A percentile compares a stretch with the other conserved stretches of the same genome.
Conservation (phyloP, 2,329 filamentous ascomycete genomes). For the Talaromyces sp. region DNA sequence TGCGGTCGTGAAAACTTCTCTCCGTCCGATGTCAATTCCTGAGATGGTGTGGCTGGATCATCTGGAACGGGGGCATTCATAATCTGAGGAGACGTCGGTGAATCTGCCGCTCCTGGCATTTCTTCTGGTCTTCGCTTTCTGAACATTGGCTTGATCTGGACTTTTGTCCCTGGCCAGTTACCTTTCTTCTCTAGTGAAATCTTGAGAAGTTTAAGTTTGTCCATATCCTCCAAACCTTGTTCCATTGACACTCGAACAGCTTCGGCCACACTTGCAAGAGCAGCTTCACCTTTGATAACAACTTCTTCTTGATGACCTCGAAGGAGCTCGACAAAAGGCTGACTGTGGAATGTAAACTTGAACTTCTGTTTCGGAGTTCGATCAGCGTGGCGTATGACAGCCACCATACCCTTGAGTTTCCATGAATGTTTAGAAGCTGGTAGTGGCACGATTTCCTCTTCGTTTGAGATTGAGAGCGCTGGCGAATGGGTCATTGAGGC, state of each 20-base stretch:
- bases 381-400: conserved; percentile 93
- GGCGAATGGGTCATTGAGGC: conserved; percentile 28
- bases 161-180: conserved; percentile 90
- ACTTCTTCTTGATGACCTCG: conserved; percentile 97
- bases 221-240: conserved; percentile 76
- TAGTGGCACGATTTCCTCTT: conserved; percentile 36
- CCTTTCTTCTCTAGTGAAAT: conserved; percentile 91
- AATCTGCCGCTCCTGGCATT: conserved; percentile 30
- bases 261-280: conserved; percentile 80
- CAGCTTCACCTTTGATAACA: conserved; percentile 84
- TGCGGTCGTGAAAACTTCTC: conserved; percentile 47
- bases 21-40: conserved; percentile 25
- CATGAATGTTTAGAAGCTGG: conserved; percentile 85
- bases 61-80: conserved; percentile 16
- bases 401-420: conserved; percentile 97
- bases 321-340: conserved; percentile 89
- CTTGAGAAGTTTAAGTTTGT: conserved; percentile 79
- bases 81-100: conserved; percentile 16
- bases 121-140: conserved; percentile 75
- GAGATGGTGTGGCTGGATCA: conserved; percentile 24
- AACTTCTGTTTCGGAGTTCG: conserved; percentile 98
- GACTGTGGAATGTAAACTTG: conserved; percentile 97
- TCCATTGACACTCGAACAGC: conserved; percentile 79
- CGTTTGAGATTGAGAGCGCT: conserved; percentile 24
- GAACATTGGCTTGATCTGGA: conserved; percentile 99